A percentile compares a stretch with the other conserved stretches of the same genome.
These are phyloP conservation scores for Xylariaceae sp. DNA, from an alignment of 2,329 filamentous ascomycete species.

Conservation along the genomic window DNA sequence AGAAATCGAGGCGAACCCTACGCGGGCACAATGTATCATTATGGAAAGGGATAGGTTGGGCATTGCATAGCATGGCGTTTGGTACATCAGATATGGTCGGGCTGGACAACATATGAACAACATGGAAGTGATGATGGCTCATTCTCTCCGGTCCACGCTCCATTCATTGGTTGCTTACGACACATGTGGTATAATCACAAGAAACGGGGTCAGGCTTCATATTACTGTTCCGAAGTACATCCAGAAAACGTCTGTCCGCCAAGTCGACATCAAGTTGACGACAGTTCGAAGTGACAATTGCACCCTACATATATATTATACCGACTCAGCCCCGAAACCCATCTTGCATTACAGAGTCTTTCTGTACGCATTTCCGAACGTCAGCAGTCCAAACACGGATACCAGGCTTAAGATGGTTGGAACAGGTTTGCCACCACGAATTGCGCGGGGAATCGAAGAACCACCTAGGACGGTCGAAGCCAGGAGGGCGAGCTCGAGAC, in stretches of 20 bases:
- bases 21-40: constrained; percentile 3
- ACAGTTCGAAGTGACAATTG: no score
- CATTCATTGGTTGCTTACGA: no score
- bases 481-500: constrained; percentile 81
- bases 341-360: constrained; percentile 30
- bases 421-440: constrained; percentile 79
- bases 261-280: no score
- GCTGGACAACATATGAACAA: no score
- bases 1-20: no score
- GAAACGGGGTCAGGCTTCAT: no score
- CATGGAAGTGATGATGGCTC: no score
- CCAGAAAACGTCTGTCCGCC: no score
- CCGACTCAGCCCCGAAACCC: neutral
- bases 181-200: no score
- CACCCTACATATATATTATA: no score
- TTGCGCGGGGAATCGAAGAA: constrained; percentile 78
- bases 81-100: neutral
- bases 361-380: constrained; percentile 69
- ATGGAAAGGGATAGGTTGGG: neutral
- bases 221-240: no score
- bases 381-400: constrained; percentile 71
- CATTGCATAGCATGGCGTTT: constrained; percentile 12
- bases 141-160: no score
- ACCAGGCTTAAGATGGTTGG: constrained; percentile 75
- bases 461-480: constrained; percentile 83